Conservation (phyloP, 257 asterid genomes). For the Fraxinus quadrangulata region DNA sequence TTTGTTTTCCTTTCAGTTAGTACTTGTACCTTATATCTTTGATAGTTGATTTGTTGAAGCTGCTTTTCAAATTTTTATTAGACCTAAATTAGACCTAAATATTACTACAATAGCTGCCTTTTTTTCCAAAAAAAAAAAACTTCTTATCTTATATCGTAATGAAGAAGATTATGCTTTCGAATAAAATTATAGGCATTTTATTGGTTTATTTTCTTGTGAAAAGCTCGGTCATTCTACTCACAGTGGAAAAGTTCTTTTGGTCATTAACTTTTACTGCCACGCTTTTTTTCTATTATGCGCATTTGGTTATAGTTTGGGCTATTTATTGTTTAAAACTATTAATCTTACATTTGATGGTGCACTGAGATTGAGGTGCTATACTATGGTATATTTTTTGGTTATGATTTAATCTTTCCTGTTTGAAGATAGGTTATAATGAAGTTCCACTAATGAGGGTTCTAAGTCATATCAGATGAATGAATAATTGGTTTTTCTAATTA, state of each 20-base stretch:
- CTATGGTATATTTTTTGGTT: conserved; percentile 1
- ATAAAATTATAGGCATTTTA: not conserved
- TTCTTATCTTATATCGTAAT: no score
- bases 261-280: not conserved
- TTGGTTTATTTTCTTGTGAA: not conserved
- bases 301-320: not conserved
- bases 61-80: not conserved
- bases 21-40: not conserved
- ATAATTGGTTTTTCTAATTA: not conserved
- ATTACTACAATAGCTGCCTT: not conserved
- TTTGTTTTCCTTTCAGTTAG: not conserved
- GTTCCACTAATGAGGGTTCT: not conserved
- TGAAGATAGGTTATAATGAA: conserved; percentile 9
- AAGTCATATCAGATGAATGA: not conserved
- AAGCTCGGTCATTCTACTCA: not conserved
- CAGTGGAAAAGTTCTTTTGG: not conserved
- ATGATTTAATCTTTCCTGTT: not conserved
- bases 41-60: not conserved
- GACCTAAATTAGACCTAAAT: not conserved
- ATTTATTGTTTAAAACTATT: not conserved
- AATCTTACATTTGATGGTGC: not conserved
- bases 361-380: not conserved
- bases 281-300: not conserved
- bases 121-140: not conserved
- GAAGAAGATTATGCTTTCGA: not conserved